Base-by-base conservation (phyloP, 2,329 filamentous ascomycete genomes). In the Fusarium pilosicola region DNA sequence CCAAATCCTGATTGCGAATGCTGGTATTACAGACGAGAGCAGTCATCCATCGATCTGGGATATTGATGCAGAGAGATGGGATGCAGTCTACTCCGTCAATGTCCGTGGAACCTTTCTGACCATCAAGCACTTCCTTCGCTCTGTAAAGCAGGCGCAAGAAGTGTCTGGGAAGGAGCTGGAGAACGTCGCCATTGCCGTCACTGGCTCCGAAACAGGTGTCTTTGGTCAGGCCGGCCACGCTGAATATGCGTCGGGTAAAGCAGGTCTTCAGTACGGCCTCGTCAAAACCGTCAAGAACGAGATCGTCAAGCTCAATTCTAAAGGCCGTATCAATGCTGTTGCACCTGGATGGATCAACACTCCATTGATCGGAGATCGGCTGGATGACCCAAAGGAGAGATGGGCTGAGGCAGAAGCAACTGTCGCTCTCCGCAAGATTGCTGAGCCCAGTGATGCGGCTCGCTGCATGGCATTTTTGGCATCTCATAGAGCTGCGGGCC, bases 111-210 rank as follows among this genome's bases (percentile, higher is more conserved):
- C 59, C 3, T 62, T 62, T 18, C 49, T 62, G 1, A 62, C 59
- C 7, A 56, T 62, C 28, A 62, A 62, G 6, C 59, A 62, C 24
- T 62, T 62, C 7, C 49, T 62, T 9, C 36, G 26, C 0, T 45
- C 30, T 0, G 24, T 62, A 0, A 42, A 28, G 2, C 13, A 30
- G 3, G 28, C 38, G 8, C 49, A 62, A 22, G 32, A 45, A 2
- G 1, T 0, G 7, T n/a, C 13, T 0, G 10, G 22, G 1, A n/a
- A 15, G 3, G 59, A 62, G 3, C 2, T 62, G 0, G 39, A 55
- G 1, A 45, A 62, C 3, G 32, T 56, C 36, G 42, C 49, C 1
- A 56, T 62, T n/a, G 39, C 56, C 4, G 32, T 62, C n/a, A 62
- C 49, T 1, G 49, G 59, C 26, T 62, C 59, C 3, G 59, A 62